Base-by-base conservation (phyloP, 2,329 filamentous ascomycete genomes). In the Trichothecium roseum region DNA sequence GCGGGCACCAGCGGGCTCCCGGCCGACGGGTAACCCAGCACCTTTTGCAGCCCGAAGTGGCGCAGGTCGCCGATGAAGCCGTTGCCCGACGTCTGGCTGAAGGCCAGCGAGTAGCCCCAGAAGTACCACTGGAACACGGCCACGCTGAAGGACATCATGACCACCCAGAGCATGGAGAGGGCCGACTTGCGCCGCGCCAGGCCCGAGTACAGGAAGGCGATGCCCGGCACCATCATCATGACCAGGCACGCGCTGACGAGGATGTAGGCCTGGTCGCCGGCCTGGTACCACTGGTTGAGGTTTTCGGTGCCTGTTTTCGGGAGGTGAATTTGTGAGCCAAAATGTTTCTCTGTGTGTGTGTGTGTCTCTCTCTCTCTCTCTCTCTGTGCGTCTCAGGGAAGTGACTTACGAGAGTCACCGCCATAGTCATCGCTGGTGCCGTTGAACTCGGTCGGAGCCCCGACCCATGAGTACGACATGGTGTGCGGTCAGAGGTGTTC, bases 71-170 rank as follows among this genome's bases (percentile, higher is more conserved):
- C 91, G 53, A 98, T 96, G 64, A 84, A 96, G 36, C 84, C 82
- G 63, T 84, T 95, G 46, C 75, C 86, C 4, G 81, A 84, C 12
- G 77, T 78, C 30, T 74, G 69, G 52, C 84, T 91, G 63, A 96
- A 95, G 35, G 89, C 88, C 42, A 98, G 70, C 12, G 89, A 94
- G 62, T 94, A 98, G 27, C 91, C 91, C 89, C 91, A 96, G 60
- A 98, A 95, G 55, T 95, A 96, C 91, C 91, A 98, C 66, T 98
- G 91, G 68, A 98, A 95, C 38, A 84, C 82, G 57, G 95, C 72
- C 54, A 96, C 79, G 32, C 84, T 88, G 55, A 83, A 83, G 32
- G 87, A 91, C 58, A 83, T 89, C 84, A 98, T 93, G 64, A 83
- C 87, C 12, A 89, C 87, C 86, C 88, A 96, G 53, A 98, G 91